Evolutionary conservation across 163 green algal species (phyloP).

Genomic region (Volvox carteri): DNA sequence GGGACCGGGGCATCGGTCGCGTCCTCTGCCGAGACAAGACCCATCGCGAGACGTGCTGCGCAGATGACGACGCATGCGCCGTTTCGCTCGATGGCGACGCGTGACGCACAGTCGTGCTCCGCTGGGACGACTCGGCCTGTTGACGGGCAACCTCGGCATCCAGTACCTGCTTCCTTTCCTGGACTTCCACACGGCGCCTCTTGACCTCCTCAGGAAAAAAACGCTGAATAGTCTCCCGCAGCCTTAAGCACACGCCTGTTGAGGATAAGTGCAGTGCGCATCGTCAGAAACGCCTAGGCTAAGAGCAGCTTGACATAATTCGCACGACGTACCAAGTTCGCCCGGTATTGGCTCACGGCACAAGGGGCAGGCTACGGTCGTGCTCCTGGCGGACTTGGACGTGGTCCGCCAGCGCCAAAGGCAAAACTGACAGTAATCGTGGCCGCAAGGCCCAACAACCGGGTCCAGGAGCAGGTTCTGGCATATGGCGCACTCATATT

Average conservation of each 20-base stretch:
- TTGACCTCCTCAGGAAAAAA: constrained; percentile 60
- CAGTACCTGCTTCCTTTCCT: neutral
- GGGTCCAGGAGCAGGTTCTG: constrained; percentile 59
- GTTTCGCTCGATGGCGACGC: too few species aligned
- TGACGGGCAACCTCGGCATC: neutral
- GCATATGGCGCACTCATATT: constrained; percentile 58
- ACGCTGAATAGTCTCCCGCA: constrained; percentile 58
- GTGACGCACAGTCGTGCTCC: neutral
- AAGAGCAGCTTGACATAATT: neutral
- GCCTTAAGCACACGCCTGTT: constrained; percentile 60
- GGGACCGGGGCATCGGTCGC: neutral
- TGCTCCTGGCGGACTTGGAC: neutral
- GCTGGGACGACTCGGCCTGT: neutral
- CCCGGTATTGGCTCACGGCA: constrained; percentile 51
- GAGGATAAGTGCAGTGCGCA: too few species aligned
- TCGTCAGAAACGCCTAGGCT: neutral
- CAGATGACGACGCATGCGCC: neutral
- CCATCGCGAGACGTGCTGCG: neutral
- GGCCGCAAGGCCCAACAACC: constrained; percentile 59
- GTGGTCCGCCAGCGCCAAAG: constrained; percentile 45
- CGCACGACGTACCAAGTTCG: neutral
- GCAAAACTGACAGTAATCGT: constrained; percentile 64
- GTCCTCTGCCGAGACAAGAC: neutral
- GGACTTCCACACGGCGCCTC: constrained; percentile 18
- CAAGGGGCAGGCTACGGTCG: constrained; percentile 47